Evolutionary conservation across 352 stramenopile species (phyloP).

Genomic region (Pseudoperonospora humuli): DNA sequence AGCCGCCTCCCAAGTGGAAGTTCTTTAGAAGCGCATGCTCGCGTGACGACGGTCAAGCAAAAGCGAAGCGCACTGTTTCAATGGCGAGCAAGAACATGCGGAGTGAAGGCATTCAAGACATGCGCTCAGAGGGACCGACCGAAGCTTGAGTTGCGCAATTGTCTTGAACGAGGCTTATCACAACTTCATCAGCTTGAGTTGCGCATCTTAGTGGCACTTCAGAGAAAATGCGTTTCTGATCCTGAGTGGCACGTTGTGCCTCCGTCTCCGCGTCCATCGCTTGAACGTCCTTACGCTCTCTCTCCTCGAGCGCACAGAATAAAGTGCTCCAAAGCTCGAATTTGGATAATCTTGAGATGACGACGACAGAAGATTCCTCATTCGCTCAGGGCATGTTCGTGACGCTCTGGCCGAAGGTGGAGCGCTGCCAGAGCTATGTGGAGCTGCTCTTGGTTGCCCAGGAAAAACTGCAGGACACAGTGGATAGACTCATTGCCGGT

Average conservation of each 20-base stretch:
- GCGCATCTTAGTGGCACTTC: background rate
- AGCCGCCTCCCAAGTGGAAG: too few species aligned
- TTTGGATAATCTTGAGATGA: too few species aligned
- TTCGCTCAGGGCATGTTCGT: slow-evolving; percentile 78
- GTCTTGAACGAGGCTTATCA: too few species aligned
- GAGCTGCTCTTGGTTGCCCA: slow-evolving; percentile 58
- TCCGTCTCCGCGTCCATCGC: slow-evolving; percentile 1
- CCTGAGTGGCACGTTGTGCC: slow-evolving; percentile 8
- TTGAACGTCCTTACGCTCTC: background rate
- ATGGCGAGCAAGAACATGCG: too few species aligned
- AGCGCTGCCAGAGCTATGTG: slow-evolving; percentile 75
- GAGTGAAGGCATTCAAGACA: too few species aligned
- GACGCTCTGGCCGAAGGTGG: slow-evolving; percentile 75
- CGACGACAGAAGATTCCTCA: slow-evolving; percentile 14
- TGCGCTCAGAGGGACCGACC: too few species aligned
- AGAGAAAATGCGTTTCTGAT: background rate
- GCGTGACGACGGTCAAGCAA: too few species aligned
- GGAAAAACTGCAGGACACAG: slow-evolving; percentile 58
- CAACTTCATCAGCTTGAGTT: background rate
- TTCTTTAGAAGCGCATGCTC: too few species aligned
- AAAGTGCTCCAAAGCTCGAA: too few species aligned
- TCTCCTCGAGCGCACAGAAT: too few species aligned
- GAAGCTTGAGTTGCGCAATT: too few species aligned
- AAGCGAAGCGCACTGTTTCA: too few species aligned
- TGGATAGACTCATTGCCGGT: slow-evolving; percentile 58